A percentile compares a stretch with the other conserved stretches of the same genome.
Evolutionary conservation across 106 monocot species (phyloP).

Genomic region (Dendrobium officinale): DNA sequence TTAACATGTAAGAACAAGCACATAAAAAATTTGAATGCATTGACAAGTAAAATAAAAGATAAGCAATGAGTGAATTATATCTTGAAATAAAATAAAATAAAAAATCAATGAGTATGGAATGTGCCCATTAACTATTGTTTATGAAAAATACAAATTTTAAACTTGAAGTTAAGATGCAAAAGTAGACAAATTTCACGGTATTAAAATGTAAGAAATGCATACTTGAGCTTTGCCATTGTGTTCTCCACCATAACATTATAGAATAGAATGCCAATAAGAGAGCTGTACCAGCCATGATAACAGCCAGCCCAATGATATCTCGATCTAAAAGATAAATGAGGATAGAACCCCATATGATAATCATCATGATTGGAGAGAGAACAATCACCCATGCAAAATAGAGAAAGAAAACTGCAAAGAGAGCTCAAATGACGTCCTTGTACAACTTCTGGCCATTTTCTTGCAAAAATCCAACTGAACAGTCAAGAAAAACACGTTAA

Average conservation of each 20-base stretch:
- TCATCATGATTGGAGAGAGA: constrained; percentile 60
- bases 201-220: constrained; percentile 24
- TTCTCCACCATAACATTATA: constrained; percentile 99
- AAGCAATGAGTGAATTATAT: neutral
- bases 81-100: neutral
- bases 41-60: neutral
- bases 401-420: constrained; percentile 53
- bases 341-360: constrained; percentile 69
- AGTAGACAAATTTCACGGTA: neutral
- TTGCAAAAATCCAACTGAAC: constrained; percentile 95
- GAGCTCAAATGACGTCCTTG: constrained; percentile 61
- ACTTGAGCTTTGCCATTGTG: constrained; percentile 99
- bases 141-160: neutral
- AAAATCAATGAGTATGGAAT: neutral
- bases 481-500: constrained; percentile 6
- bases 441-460: constrained; percentile 90
- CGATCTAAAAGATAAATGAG: constrained; percentile 60
- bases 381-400: constrained; percentile 65
- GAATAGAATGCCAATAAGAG: constrained; percentile 92
- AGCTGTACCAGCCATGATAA: constrained; percentile 86
- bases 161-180: neutral
- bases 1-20: neutral
- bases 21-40: neutral
- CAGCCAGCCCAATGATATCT: constrained; percentile 80
- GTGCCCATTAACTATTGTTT: neutral